Conservation (phyloP, 352 stramenopile species). For the Pythium myriotylum region DNA sequence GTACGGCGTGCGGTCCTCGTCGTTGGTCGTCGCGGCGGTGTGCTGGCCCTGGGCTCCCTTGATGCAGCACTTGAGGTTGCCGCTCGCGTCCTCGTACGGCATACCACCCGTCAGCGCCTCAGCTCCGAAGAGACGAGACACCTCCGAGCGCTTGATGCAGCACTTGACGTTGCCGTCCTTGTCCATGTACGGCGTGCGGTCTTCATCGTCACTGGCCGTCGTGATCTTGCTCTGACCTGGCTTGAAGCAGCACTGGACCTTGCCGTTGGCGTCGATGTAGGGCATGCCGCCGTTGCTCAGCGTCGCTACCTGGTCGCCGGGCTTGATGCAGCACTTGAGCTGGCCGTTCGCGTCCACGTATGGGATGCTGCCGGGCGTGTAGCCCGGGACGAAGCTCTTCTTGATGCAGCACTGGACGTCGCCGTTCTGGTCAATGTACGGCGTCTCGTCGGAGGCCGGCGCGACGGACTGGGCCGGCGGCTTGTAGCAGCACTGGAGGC, state of each 20-base stretch:
- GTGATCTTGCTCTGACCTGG: too few species aligned
- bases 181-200: slow-evolving; percentile 18
- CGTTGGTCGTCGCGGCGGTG: too few species aligned
- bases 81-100: slow-evolving; percentile 15
- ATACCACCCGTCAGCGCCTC: background rate
- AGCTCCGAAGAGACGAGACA: slow-evolving; percentile 2
- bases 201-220: background rate
- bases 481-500: slow-evolving; percentile 18
- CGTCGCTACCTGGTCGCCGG: too few species aligned
- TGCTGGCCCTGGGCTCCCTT: background rate
- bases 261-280: slow-evolving; percentile 15
- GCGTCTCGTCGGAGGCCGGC: background rate
- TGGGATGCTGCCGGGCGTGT: background rate
- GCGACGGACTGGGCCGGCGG: background rate
- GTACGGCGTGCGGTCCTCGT: slow-evolving; percentile 12
- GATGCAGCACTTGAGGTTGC: slow-evolving; percentile 18
- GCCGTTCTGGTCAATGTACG: slow-evolving; percentile 9
- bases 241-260: slow-evolving; percentile 16
- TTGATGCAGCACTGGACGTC: slow-evolving; percentile 14
- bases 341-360: slow-evolving; percentile 6
- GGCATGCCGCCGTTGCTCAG: too few species aligned
- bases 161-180: slow-evolving; percentile 20
- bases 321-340: slow-evolving; percentile 5
- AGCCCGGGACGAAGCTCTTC: background rate
- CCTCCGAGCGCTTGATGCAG: slow-evolving; percentile 21